Evolutionary conservation across 495 filamentous ascomycete species (phyloP), one percentile per base, ranked within the genome.

Genomic region (Xeromyces bisporus): DNA sequence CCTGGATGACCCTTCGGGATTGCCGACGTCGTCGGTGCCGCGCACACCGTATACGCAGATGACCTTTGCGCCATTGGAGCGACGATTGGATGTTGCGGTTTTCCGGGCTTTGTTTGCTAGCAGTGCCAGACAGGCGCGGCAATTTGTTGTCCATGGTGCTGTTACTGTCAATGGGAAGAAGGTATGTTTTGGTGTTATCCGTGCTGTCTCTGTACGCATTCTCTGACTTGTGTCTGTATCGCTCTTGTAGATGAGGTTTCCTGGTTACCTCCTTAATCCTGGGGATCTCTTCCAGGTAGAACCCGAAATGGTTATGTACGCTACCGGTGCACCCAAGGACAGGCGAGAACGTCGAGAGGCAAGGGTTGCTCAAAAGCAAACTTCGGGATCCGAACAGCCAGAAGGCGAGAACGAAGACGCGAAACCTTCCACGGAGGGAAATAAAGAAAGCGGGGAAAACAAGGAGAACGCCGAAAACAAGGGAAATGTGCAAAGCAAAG

Each of bases 261-360:
- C 89, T 1, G 76, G 82, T 38, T 97, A 96, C 57, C 78, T 85
- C 46, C 75, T 97, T 16, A 97, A 97, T 55, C 89, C 89, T 7
- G 89, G 89, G 29, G 89, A 97, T 48, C 78, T 97, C 65, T 97
- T 96, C 67, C 80, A 87, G 46, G 91, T 97, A 46, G 79, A 93
- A 6, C 67, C 76, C 25, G 82, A 89, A 4, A 71, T 73, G 35
- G 91, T 96, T 18, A 66, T 97, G 55, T 80, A 58, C 40, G 89
- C 82, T 14, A 93, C 84, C 7, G 89, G 89, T 18, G 67, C 65
- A 2, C 66, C 69, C 7, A 92, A 87, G 48, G 48, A 58, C 12
- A 61, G 48, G 26, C 40, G 43, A 12, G 58, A 70, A 36, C 58
- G 60, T 33, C 61, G 60, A 8, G 54, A 58, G 25, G 40, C 40